Evolutionary conservation across 176 grass and related monocot genomes (phyloP), one percentile per base, ranked within the genome.

Genomic region (Pontederia paniculata): DNA sequence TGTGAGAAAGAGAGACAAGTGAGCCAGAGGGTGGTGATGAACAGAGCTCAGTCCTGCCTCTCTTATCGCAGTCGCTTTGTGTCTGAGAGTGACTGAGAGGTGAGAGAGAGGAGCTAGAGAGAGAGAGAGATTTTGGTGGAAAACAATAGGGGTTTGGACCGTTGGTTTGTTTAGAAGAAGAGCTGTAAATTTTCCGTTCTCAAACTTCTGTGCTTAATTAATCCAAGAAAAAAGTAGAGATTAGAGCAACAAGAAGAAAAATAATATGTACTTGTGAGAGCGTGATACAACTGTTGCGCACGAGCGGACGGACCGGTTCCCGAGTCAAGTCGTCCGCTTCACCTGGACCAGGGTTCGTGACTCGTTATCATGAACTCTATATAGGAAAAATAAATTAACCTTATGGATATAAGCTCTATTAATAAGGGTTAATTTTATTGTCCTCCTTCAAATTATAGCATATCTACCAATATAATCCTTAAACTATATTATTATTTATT

Each of bases 301-400:
- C 50, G 70, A 37, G 21, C 59, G 68, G 68, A n/a, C 68, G 44
- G 17, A 48, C 68, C 68, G 45, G 41, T 56, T 54, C 68, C 67
- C 67, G 61, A 76, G 73, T 25, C 66, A 72, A 25, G 9, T 28
- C 9, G 23, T 43, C 49, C 60, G 68, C 76, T 48, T 56, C 62
- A 52, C 46, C 66, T 63, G 74, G 77, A 61, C 74, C 77, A 67
- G 75, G 75, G 58, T 52, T 89, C 77, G 59, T 55, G 69, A 22
- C 44, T 49, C 53, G 55, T 21, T 52, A 23, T 48, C 28, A 37
- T 5, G 28, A 37, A 37, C 28, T 5, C 28, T 37, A 37, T 37
- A 37, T 6, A 5, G 28, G 5, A 37, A 71, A 66, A 52, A 67
- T 68, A 62, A 73, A 72, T 22, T 62, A 50, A 62, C 17, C 42